Evolutionary conservation across 2,329 filamentous ascomycete species (phyloP).

Genomic region (Colletotrichum orbiculare): DNA sequence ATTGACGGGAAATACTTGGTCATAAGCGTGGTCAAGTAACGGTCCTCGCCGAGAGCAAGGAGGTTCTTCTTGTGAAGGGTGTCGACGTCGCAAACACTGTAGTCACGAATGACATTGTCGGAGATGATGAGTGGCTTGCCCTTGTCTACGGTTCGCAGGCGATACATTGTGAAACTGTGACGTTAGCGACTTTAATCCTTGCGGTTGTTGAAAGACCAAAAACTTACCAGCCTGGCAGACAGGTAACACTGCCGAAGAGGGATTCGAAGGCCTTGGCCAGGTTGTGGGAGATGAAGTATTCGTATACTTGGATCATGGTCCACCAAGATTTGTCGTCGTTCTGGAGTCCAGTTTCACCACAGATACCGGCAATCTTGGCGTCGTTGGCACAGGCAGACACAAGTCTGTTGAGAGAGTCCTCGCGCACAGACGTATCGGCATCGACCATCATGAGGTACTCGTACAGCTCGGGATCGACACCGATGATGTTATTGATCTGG

Average conservation of each 20-base stretch:
- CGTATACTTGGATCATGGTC: slow-evolving; percentile 99
- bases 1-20: slow-evolving; percentile 96
- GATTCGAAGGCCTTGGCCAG: slow-evolving; percentile 97
- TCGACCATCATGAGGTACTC: slow-evolving; percentile 98
- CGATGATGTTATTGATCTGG: slow-evolving; percentile 99
- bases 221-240: slow-evolving; percentile 95
- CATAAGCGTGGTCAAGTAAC: slow-evolving; percentile 97
- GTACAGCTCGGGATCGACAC: slow-evolving; percentile 96
- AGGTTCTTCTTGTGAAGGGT: slow-evolving; percentile 98
- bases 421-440: slow-evolving; percentile 92
- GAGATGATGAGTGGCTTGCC: slow-evolving; percentile 95
- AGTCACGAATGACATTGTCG: slow-evolving; percentile 87
- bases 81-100: slow-evolving; percentile 88
- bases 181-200: slow-evolving; percentile 47
- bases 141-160: slow-evolving; percentile 91
- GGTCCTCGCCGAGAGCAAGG: slow-evolving; percentile 93
- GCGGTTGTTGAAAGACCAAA: slow-evolving; percentile 41
- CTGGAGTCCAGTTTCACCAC: slow-evolving; percentile 94
- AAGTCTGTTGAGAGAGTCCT: slow-evolving; percentile 91
- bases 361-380: slow-evolving; percentile 96
- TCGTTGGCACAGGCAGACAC: slow-evolving; percentile 94
- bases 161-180: slow-evolving; percentile 97
- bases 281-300: slow-evolving; percentile 99
- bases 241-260: slow-evolving; percentile 96
- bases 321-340: slow-evolving; percentile 97